These are phyloP conservation scores for Spathaspora gorwiae DNA, from an alignment of 805 yeast species.

Conservation along the genomic window DNA sequence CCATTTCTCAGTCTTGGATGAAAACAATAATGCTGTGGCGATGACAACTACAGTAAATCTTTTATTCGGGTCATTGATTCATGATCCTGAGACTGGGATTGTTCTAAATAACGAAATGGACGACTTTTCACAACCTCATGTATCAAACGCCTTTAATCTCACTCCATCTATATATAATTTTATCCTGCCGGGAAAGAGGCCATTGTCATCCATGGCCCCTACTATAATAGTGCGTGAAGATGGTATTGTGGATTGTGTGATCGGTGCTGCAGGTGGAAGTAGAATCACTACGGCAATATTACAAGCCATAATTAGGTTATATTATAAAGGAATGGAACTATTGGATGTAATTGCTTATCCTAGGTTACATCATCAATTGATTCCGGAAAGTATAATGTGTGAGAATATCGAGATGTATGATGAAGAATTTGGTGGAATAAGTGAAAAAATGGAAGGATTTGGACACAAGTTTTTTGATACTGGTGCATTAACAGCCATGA, in stretches of 20 bases:
- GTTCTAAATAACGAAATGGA: constrained; percentile 91
- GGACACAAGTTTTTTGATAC: constrained; percentile 30
- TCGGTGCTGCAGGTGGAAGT: constrained; percentile 96
- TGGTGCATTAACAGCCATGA: constrained; percentile 40
- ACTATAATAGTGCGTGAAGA: constrained; percentile 50
- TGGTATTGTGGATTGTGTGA: constrained; percentile 51
- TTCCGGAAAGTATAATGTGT: constrained; percentile 64
- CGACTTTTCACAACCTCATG: constrained; percentile 75
- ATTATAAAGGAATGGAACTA: constrained; percentile 53
- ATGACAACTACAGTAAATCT: constrained; percentile 87
- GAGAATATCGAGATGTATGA: constrained; percentile 48
- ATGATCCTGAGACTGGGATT: constrained; percentile 78
- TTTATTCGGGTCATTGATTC: constrained; percentile 76
- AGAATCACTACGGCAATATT: constrained; percentile 78
- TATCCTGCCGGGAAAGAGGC: constrained; percentile 72
- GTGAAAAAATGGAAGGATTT: constrained; percentile 37
- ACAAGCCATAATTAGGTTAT: constrained; percentile 69
- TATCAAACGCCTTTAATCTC: constrained; percentile 71
- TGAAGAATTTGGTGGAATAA: constrained; percentile 26
- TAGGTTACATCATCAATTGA: constrained; percentile 81
- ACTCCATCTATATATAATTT: constrained; percentile 79
- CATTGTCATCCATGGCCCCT: constrained; percentile 81
- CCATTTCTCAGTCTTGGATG: constrained; percentile 77
- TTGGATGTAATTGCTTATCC: constrained; percentile 75
- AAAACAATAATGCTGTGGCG: constrained; percentile 69